These are phyloP conservation scores for Sporothrix euskadiensis DNA, from an alignment of 2,329 filamentous ascomycete species.

Conservation along the genomic window DNA sequence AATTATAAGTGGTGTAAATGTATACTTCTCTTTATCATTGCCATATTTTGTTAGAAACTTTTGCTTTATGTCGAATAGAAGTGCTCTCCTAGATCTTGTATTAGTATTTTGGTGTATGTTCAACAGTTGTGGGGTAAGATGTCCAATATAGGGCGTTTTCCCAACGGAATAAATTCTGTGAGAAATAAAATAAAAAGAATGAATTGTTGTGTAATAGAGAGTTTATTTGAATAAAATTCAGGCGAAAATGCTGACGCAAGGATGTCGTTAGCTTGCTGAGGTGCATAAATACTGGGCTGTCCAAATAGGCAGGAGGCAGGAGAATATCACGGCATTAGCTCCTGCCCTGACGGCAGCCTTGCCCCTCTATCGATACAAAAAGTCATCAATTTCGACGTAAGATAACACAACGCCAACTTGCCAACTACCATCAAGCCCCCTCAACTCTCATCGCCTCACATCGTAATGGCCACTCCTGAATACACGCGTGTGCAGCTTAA, in stretches of 20 bases:
- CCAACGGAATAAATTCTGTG: not conserved
- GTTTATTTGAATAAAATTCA: not conserved
- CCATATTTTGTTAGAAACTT: no score
- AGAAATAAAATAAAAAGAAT: not conserved
- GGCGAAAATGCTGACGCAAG: not conserved
- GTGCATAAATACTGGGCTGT: conserved; percentile 1
- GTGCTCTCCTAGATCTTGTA: no score
- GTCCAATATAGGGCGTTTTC: not conserved
- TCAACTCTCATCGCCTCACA: not conserved
- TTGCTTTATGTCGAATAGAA: no score
- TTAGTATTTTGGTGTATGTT: no score
- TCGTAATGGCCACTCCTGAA: not conserved
- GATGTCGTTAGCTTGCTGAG: not conserved
- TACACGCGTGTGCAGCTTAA: conserved; percentile 33
- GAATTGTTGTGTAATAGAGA: not conserved
- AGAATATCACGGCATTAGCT: conserved; percentile 14
- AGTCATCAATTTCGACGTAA: not conserved
- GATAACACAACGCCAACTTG: not conserved
- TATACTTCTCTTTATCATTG: no score
- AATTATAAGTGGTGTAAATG: no score
- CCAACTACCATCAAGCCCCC: not conserved
- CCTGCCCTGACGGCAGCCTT: not conserved
- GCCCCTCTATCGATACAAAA: not conserved
- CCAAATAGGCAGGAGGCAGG: conserved; percentile 12
- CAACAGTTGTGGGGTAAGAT: no score